These are phyloP conservation scores for Physocladia obscura DNA, from an alignment of 192 early-diverging fungal genomes.

Conservation along the genomic window DNA sequence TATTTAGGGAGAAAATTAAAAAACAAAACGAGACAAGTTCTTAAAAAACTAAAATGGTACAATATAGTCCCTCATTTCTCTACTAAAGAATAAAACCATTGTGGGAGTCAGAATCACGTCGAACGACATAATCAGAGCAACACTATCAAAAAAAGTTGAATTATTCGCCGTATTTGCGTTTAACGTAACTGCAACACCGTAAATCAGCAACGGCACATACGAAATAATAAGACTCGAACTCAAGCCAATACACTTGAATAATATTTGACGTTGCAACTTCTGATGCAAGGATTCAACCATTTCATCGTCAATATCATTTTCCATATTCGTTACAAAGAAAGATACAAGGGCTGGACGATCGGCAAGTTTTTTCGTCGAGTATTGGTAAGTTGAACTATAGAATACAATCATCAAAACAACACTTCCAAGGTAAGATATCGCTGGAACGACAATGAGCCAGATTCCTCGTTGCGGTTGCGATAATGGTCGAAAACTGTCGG, in stretches of 20 bases:
- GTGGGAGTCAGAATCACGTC: slow-evolving; percentile 1
- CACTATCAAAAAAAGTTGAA: not conserved
- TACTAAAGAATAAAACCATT: slow-evolving; percentile 1
- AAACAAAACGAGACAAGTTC: too few relatives aligned
- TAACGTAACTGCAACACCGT: too few relatives aligned
- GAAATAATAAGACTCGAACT: not conserved
- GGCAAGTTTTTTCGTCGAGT: not conserved
- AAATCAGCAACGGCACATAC: slow-evolving; percentile 12
- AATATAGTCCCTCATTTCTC: not conserved
- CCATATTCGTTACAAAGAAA: not conserved
- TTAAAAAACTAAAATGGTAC: too few relatives aligned
- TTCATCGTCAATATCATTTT: not conserved
- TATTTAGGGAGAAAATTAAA: too few relatives aligned
- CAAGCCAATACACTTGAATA: not conserved
- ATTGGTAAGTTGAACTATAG: slow-evolving; percentile 17
- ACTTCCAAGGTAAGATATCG: not conserved
- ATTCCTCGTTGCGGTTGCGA: not conserved
- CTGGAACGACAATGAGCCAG: not conserved
- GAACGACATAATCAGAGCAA: not conserved
- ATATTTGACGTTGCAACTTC: not conserved
- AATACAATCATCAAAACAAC: not conserved
- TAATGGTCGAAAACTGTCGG: not conserved
- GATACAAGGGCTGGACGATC: not conserved
- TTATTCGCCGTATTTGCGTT: not conserved
- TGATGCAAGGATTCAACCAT: not conserved